Evolutionary conservation across 225 moss, liverwort and hornwort genomes (phyloP).

Genomic region (Marchantia polymorpha): DNA sequence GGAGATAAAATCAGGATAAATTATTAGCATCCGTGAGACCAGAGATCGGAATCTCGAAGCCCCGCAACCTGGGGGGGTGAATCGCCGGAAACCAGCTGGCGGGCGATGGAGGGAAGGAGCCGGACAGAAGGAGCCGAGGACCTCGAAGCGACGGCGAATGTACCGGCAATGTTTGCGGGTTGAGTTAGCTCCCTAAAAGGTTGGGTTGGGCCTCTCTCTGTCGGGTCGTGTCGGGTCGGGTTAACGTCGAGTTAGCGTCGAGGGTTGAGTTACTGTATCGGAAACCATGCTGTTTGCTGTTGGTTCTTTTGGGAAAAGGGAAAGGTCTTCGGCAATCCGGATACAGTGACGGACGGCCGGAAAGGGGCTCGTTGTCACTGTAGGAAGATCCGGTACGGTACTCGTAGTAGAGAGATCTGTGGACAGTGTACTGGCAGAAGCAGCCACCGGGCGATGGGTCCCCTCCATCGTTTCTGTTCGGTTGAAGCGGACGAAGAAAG

Average conservation of each 20-base stretch:
- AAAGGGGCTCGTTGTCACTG: background rate
- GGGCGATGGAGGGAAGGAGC: background rate
- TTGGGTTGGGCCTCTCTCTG: background rate
- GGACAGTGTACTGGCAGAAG: background rate
- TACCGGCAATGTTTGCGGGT: constrained; percentile 1
- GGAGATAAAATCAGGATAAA: too few relatives aligned
- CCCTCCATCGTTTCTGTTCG: background rate
- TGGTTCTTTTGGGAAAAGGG: background rate
- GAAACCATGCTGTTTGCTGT: background rate
- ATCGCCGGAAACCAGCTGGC: constrained; percentile 1
- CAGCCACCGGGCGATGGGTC: background rate
- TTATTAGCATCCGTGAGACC: background rate
- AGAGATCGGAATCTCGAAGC: background rate
- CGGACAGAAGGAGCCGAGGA: constrained; percentile 4
- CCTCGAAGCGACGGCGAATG: background rate
- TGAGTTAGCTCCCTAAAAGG: background rate
- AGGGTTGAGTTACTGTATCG: background rate
- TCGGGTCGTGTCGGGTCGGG: background rate
- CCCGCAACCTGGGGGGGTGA: background rate
- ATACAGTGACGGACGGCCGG: background rate
- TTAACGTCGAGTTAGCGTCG: background rate
- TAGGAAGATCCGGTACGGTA: background rate
- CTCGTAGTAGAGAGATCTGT: background rate
- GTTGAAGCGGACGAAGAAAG: background rate
- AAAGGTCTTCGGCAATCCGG: too few relatives aligned